Evolutionary conservation across 306 rosid genomes (phyloP), one percentile per base, ranked within the genome.

Genomic region (Sicyos edulis): DNA sequence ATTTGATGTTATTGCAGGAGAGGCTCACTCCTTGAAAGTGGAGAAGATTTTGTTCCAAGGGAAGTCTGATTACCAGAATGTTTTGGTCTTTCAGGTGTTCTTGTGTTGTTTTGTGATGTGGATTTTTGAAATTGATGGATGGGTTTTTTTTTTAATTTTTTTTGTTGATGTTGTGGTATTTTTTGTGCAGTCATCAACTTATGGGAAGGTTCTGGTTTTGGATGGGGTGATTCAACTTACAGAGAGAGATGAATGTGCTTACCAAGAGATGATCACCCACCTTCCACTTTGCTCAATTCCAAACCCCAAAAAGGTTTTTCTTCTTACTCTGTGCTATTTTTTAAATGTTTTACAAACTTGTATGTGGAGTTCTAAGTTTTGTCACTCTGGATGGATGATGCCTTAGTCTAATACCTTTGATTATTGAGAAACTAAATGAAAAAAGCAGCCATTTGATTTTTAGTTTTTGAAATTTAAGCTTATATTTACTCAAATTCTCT

Each of bases 151-250:
- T 15, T 80, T 32, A 53, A 34, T 53, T 14, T 13, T 37, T 37
- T 37, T 37, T 37, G 5, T 37, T 37, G 42, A 37, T 40, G 54
- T 51, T 11, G n/a, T 51, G 16, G 54, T 51, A 5, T 51, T n/a
- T 51, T 51, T n/a, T 51, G 19, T 51, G 54, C 54, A 92, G 98
- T 92, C 98, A 55, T 81, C 96, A 4, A 84, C 98, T 1, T 92
- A 92, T 50, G 98, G 98, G 51, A 92, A 88, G 80, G 98, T 92
- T 83, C 96, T 92, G 72, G 84, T 92, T 75, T 78, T 92, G 84
- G 98, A 92, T 60, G 98, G 98, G 13, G 98, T 92, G 72, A 92
- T 92, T 85, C 98, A 92, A 82, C 91, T 92, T 53, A 92, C 98
- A 0, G 98, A 92, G 83, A 86, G 96, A 81, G 98, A 92, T 79